These are phyloP conservation scores for Taxillus chinensis DNA, from an alignment of 164 flowering plant species.

Conservation along the genomic window DNA sequence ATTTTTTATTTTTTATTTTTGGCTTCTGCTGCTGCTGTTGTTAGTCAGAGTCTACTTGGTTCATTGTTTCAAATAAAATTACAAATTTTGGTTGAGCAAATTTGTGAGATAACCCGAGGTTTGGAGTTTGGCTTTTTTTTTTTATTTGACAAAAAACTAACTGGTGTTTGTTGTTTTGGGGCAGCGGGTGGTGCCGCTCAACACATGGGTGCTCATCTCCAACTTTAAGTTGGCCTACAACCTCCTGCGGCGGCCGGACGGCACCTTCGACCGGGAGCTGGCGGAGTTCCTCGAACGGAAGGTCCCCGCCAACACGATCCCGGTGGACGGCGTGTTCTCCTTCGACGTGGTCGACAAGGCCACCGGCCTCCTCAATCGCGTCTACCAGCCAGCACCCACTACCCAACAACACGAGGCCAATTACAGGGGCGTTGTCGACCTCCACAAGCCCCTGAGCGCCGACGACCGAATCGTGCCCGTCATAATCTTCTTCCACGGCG, in stretches of 20 bases:
- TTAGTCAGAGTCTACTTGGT: too few relatives aligned
- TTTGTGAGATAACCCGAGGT: too few relatives aligned
- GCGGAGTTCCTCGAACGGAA: constrained; percentile 66
- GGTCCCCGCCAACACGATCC: constrained; percentile 41
- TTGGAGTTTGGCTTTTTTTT: too few relatives aligned
- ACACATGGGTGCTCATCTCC: constrained; percentile 70
- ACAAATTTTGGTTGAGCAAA: too few relatives aligned
- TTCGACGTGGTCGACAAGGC: constrained; percentile 47
- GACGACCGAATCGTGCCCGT: constrained; percentile 41
- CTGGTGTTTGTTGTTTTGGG: constrained; percentile 3
- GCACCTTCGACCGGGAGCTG: constrained; percentile 53
- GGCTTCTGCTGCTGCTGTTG: too few relatives aligned
- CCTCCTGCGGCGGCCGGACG: constrained; percentile 58
- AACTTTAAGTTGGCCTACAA: constrained; percentile 68
- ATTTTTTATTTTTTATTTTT: too few relatives aligned
- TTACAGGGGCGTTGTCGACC: constrained; percentile 37
- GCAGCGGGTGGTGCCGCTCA: constrained; percentile 58
- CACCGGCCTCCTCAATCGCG: constrained; percentile 46
- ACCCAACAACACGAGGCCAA: not conserved
- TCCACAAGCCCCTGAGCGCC: constrained; percentile 46
- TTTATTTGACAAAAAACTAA: not conserved
- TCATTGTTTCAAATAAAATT: too few relatives aligned
- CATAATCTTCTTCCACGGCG: constrained; percentile 66
- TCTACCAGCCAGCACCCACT: constrained; percentile 28
- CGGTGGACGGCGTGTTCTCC: constrained; percentile 57